Base-by-base conservation (phyloP, 2,329 filamentous ascomycete species). In the Fusarium hainanense region DNA sequence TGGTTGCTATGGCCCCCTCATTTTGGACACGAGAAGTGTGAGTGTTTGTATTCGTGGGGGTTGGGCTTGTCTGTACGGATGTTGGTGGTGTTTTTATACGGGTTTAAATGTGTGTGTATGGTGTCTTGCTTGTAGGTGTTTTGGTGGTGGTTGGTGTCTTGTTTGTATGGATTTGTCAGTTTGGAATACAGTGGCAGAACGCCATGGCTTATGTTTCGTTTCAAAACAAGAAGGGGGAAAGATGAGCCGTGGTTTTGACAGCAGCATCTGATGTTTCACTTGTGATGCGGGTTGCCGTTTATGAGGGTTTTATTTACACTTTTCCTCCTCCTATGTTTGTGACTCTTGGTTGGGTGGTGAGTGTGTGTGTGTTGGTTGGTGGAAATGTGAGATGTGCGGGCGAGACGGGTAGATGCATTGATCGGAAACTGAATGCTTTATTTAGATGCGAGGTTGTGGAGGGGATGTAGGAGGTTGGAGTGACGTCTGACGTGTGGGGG, bases 231-330 rank as follows among this genome's bases (percentile, higher is more conserved):
- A n/a, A 25, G 46, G 48, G 42, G 64, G 64, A 63, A 67, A 23
- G 64, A 57, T 58, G 63, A 67, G 64, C 64, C 63, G 64, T 67
- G 57, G 63, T 57, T 67, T 54, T 67, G 64, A 67, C 64, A 67
- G 64, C 64, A 67, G 57, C 28, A 67, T 67, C 63, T 67, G 47
- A 51, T 49, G 64, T 63, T 63, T 56, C 51, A 67, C 63, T 11
- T 20, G 13, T 14, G 4, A 61, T 66, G 63, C 62, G 27, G 46
- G 48, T 48, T 62, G 37, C 62, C 63, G 63, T 21, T 64, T 40
- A 42, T 51, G 47, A 51, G 46, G 40, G 51, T 20, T 25, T 37
- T 37, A 37, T 37, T n/a, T n/a, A 37, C 34, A n/a, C 34, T 37
- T 50, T 65, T 28, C 27, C 12, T 28, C 28, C 11, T 28, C 28